Conservation (phyloP, 768 basidiomycete species). For the Astraeus odoratus region DNA sequence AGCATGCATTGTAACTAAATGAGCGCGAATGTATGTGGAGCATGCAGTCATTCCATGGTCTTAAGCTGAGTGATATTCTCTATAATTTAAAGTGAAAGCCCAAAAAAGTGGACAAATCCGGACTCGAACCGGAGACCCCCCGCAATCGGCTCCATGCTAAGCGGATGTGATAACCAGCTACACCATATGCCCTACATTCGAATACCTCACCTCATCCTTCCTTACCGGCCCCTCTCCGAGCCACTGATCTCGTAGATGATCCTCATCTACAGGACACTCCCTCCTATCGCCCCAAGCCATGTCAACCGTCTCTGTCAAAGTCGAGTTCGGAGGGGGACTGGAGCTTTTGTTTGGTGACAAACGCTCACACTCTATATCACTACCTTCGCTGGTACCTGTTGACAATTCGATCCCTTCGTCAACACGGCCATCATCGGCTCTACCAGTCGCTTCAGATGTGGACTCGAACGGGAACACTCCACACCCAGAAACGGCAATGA, state of each 20-base stretch:
- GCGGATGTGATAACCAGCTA: constrained; percentile 36
- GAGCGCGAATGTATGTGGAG: too few relatives aligned
- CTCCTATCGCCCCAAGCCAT: constrained; percentile 2
- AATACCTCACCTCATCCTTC: too few relatives aligned
- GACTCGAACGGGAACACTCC: too few relatives aligned
- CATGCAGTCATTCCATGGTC: too few relatives aligned
- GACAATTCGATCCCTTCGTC: constrained; percentile 27
- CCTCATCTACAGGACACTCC: too few relatives aligned
- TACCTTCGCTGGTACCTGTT: constrained; percentile 42
- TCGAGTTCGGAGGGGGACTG: constrained; percentile 82
- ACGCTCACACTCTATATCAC: constrained; percentile 47
- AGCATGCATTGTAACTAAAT: too few relatives aligned
- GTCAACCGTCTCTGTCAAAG: constrained; percentile 37
- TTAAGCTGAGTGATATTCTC: too few relatives aligned
- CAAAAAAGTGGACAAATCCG: constrained; percentile 33
- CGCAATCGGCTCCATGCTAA: constrained; percentile 30
- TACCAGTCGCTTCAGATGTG: too few relatives aligned
- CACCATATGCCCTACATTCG: constrained; percentile 30
- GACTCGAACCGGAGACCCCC: constrained; percentile 36
- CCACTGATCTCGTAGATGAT: not conserved
- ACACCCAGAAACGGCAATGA: too few relatives aligned
- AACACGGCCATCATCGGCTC: not conserved
- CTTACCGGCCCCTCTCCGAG: too few relatives aligned
- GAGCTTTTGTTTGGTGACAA: constrained; percentile 77
- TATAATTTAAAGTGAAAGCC: not conserved